These are phyloP conservation scores for Tolypocladium cylindrosporum DNA, from an alignment of 2,329 filamentous ascomycete genomes.

Conservation along the genomic window DNA sequence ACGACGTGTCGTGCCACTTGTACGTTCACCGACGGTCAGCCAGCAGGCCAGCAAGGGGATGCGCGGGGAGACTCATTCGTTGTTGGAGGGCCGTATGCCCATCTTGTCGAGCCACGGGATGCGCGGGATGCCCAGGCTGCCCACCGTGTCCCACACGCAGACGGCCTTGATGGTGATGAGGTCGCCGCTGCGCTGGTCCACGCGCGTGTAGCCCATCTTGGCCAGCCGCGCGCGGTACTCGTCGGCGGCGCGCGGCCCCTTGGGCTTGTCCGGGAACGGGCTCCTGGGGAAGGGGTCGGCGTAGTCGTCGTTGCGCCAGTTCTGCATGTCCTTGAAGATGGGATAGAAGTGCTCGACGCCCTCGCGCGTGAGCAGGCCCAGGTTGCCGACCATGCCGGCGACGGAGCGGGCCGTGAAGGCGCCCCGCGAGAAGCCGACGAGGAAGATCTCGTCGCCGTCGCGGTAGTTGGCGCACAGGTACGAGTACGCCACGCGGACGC, in stretches of 20 bases:
- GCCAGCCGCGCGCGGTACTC: slow-evolving; percentile 34
- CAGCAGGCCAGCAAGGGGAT: no score
- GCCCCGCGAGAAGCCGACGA: slow-evolving; percentile 48
- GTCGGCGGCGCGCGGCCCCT: slow-evolving; percentile 28
- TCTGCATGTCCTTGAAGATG: slow-evolving; percentile 47
- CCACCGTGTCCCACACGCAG: slow-evolving; percentile 38
- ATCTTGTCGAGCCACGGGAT: slow-evolving; percentile 34
- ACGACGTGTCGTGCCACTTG: slow-evolving; percentile 42
- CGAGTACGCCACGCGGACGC: slow-evolving; percentile 50
- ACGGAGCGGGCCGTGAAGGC: slow-evolving; percentile 49
- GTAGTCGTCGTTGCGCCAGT: slow-evolving; percentile 36
- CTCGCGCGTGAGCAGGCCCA: slow-evolving; percentile 42
- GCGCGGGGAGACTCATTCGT: slow-evolving; percentile 30
- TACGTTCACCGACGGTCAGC: slow-evolving; percentile 28
- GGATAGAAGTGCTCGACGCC: slow-evolving; percentile 45
- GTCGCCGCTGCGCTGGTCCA: slow-evolving; percentile 26
- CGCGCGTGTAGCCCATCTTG: slow-evolving; percentile 32
- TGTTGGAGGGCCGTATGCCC: slow-evolving; percentile 33
- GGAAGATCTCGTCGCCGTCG: slow-evolving; percentile 45
- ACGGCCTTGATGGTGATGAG: slow-evolving; percentile 34
- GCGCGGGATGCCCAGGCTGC: slow-evolving; percentile 34
- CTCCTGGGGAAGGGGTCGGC: slow-evolving; percentile 34
- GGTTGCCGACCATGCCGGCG: slow-evolving; percentile 38
- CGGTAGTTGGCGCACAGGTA: slow-evolving; percentile 54
- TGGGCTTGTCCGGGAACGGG: slow-evolving; percentile 40